Evolutionary conservation across 495 filamentous ascomycete genomes (phyloP).

Genomic region (Ascodesmis nigricans): DNA sequence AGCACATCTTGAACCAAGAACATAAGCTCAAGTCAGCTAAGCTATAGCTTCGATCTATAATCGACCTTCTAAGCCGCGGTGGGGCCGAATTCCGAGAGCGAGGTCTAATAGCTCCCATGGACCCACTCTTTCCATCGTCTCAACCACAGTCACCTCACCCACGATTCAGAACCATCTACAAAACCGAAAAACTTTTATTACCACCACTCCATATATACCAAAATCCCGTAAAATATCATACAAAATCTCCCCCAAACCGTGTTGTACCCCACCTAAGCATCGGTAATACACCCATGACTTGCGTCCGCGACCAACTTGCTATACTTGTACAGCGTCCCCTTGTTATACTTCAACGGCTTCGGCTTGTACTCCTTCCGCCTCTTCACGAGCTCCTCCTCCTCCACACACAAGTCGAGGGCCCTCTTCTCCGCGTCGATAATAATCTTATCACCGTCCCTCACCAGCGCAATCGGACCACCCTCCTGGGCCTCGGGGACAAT

Average conservation of each 20-base stretch:
- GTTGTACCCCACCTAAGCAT: constrained; percentile 24
- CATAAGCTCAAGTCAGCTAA: too few species aligned
- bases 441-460: constrained; percentile 45
- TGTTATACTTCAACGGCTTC: constrained; percentile 42
- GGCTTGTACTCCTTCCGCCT: constrained; percentile 42
- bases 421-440: constrained; percentile 48
- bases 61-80: too few species aligned
- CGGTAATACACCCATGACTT: constrained; percentile 62
- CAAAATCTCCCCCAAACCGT: background rate
- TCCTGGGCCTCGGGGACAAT: constrained; percentile 72
- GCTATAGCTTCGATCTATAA: too few species aligned
- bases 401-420: constrained; percentile 37
- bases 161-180: background rate
- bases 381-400: constrained; percentile 38
- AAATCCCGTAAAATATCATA: too few species aligned
- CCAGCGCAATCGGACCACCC: constrained; percentile 29
- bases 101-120: too few species aligned
- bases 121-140: background rate
- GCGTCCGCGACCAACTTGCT: constrained; percentile 47
- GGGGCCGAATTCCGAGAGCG: too few species aligned
- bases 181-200: background rate
- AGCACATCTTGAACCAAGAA: too few species aligned
- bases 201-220: background rate
- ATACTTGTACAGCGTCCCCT: constrained; percentile 62
- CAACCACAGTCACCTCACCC: background rate